Percentiles rank a stretch among this genome's conserved stretches.
These are phyloP conservation scores for Oldenlandia corymbosa DNA, from an alignment of 257 asterid species.

Conservation along the genomic window DNA sequence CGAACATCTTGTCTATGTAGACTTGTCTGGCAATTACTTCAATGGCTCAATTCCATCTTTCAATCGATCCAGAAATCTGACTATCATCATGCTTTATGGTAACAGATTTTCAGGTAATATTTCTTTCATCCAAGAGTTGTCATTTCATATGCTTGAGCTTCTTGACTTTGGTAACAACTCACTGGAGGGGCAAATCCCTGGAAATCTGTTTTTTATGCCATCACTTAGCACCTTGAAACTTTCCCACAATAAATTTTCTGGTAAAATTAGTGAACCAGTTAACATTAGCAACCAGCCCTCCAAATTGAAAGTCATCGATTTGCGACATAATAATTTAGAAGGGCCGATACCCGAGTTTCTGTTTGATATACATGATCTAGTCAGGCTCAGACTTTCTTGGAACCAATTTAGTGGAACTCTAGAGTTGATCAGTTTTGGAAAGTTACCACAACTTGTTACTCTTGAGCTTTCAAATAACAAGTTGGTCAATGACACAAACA, in stretches of 20 bases:
- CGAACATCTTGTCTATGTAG: constrained; percentile 29
- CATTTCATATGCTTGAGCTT: constrained; percentile 27
- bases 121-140: constrained; percentile 32
- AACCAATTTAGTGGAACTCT: constrained; percentile 41
- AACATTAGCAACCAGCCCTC: constrained; percentile 9
- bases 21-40: constrained; percentile 34
- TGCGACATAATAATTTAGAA: constrained; percentile 34
- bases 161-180: constrained; percentile 37
- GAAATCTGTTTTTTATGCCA: constrained; percentile 37
- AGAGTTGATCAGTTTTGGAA: constrained; percentile 1
- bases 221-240: constrained; percentile 19
- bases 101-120: constrained; percentile 37
- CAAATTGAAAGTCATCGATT: constrained; percentile 27
- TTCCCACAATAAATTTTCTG: constrained; percentile 36
- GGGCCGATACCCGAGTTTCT: constrained; percentile 47
- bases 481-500: constrained; percentile 9
- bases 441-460: background rate
- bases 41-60: constrained; percentile 43
- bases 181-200: constrained; percentile 36
- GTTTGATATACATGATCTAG: constrained; percentile 29
- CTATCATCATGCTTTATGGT: constrained; percentile 3
- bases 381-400: constrained; percentile 24
- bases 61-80: constrained; percentile 31
- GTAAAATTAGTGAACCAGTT: constrained; percentile 13
- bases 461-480: constrained; percentile 24